Evolutionary conservation across 805 yeast species (phyloP).

Genomic region (Kodamaea fukazawae): DNA sequence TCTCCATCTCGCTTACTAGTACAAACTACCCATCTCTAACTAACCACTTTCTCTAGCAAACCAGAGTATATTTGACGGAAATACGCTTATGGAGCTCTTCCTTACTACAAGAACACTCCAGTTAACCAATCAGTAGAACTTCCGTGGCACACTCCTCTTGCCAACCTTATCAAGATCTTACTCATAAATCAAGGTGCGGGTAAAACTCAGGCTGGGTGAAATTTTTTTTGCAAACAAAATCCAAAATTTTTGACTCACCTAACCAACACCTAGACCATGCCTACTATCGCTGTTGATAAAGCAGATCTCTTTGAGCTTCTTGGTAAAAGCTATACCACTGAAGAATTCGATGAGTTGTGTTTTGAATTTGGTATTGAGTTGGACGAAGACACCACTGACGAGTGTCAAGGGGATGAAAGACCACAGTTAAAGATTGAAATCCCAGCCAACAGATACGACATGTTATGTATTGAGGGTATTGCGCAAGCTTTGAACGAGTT

Average conservation of each 20-base stretch:
- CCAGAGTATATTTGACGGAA: no score
- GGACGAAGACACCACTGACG: slow-evolving; percentile 93
- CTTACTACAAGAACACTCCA: no score
- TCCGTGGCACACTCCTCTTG: no score
- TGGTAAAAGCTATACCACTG: slow-evolving; percentile 60
- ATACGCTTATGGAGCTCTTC: no score
- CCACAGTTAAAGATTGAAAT: slow-evolving; percentile 97
- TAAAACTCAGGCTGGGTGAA: slow-evolving; percentile 6
- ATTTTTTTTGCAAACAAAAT: slow-evolving; percentile 4
- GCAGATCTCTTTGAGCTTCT: slow-evolving; percentile 82
- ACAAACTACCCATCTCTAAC: no score
- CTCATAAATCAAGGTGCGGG: neutral
- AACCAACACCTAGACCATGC: slow-evolving; percentile 53
- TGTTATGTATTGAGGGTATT: slow-evolving; percentile 97
- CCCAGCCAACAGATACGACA: slow-evolving; percentile 97
- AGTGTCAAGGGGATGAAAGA: slow-evolving; percentile 70
- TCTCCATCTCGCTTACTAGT: no score
- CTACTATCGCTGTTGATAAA: slow-evolving; percentile 94
- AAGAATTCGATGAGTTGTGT: slow-evolving; percentile 95
- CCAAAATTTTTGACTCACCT: slow-evolving; percentile 11
- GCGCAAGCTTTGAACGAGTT: slow-evolving; percentile 92
- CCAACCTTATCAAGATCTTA: no score
- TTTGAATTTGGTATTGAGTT: slow-evolving; percentile 96
- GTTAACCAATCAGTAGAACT: no score
- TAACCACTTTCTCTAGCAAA: no score